These are phyloP conservation scores for Plasmodium gonderi DNA, from an alignment of 169 alveolate genomes.

Conservation along the genomic window DNA sequence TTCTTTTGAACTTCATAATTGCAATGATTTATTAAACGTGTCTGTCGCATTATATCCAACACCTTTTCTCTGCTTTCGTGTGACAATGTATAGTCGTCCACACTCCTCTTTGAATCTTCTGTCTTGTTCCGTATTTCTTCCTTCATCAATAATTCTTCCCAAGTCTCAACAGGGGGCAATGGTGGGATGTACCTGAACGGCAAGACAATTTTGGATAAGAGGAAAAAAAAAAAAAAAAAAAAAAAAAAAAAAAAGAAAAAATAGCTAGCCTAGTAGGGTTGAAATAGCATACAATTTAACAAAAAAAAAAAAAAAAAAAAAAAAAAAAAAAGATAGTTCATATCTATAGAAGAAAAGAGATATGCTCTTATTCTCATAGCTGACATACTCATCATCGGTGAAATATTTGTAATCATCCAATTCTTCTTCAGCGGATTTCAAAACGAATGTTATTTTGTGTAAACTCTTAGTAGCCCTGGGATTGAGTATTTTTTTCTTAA, in stretches of 20 bases:
- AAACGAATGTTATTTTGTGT: not conserved
- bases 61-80: constrained; percentile 71
- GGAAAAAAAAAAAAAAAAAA: not conserved
- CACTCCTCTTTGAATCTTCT: constrained; percentile 42
- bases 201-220: not conserved
- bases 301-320: too few relatives aligned
- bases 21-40: constrained; percentile 72
- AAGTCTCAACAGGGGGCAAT: constrained; percentile 72
- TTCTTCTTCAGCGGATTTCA: constrained; percentile 55
- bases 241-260: not conserved
- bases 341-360: too few relatives aligned
- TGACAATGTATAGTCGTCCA: constrained; percentile 53
- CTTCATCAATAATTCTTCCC: constrained; percentile 63
- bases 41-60: constrained; percentile 63
- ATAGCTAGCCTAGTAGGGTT: not conserved
- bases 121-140: constrained; percentile 64
- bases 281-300: too few relatives aligned
- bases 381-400: constrained; percentile 55
- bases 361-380: not conserved
- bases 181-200: constrained; percentile 63
- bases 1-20: constrained; percentile 67
- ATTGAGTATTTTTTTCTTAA: not conserved
- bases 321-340: too few relatives aligned
- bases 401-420: constrained; percentile 56
- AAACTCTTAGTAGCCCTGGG: not conserved